Conservation (phyloP, 306 rosid genomes). For the Psophocarpus tetragonolobus region DNA sequence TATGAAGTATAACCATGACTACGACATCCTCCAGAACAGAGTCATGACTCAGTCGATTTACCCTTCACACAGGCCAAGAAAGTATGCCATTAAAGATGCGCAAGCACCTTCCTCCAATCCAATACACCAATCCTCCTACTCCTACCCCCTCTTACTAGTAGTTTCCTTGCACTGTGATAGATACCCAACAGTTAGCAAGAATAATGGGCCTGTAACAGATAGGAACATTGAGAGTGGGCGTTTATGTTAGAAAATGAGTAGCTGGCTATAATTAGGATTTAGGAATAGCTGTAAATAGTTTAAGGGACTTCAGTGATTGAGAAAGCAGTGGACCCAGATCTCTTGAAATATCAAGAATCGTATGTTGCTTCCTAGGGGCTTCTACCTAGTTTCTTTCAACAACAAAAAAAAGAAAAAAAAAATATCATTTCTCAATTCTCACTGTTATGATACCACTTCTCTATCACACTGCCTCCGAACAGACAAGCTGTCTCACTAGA, state of each 20-base stretch:
- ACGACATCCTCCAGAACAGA: background rate
- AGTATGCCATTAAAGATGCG: constrained; percentile 2
- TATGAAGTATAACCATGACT: background rate
- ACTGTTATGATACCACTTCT: background rate
- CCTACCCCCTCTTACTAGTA: background rate
- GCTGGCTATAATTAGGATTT: background rate
- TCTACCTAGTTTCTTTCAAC: too few relatives aligned
- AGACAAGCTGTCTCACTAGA: background rate
- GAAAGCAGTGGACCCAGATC: background rate
- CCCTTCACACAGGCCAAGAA: background rate
- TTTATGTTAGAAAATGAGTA: background rate
- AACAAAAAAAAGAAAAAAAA: too few relatives aligned
- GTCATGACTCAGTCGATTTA: background rate
- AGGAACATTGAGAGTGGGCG: background rate
- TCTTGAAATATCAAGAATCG: background rate
- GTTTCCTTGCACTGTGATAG: background rate
- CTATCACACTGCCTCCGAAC: background rate
- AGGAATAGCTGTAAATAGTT: background rate
- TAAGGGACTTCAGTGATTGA: background rate
- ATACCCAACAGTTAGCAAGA: background rate
- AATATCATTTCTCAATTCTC: too few relatives aligned
- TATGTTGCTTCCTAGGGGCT: background rate
- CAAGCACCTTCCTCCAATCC: background rate
- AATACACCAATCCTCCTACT: background rate
- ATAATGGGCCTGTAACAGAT: background rate